Percentiles rank a stretch among this genome's conserved stretches.
These are phyloP conservation scores for Sporisorium reilianum DNA, from an alignment of 1,284 basidiomycete genomes.

Conservation along the genomic window DNA sequence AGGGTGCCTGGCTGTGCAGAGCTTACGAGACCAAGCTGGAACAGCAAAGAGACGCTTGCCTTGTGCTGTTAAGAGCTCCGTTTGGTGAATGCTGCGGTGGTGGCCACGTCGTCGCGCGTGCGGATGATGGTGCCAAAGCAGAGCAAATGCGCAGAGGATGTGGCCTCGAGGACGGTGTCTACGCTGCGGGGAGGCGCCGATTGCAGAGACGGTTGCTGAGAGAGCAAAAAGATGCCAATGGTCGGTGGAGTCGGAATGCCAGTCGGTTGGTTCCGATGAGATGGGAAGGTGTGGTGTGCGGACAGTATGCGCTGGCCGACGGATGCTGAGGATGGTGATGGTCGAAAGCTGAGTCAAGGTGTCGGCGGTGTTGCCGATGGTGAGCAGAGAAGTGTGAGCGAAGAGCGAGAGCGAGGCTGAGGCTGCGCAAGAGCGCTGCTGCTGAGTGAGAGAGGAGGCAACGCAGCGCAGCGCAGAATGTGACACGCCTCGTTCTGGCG, in stretches of 20 bases:
- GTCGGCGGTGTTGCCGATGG: constrained; percentile 10
- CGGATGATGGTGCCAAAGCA: not conserved
- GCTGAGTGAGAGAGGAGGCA: not conserved
- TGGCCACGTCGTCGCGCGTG: not conserved
- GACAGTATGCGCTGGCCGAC: not conserved
- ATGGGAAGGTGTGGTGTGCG: not conserved
- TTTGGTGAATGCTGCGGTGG: not conserved
- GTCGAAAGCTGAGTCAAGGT: not conserved
- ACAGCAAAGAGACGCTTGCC: not conserved
- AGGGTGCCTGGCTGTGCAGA: not conserved
- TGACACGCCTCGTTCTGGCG: constrained; percentile 2
- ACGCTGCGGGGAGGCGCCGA: not conserved
- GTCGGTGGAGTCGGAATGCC: not conserved
- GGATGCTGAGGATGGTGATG: not conserved
- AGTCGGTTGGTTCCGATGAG: not conserved
- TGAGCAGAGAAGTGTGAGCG: not conserved
- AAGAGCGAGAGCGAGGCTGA: not conserved
- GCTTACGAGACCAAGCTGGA: not conserved
- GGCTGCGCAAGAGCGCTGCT: not conserved
- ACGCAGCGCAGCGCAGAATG: not conserved
- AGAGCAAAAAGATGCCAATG: not conserved
- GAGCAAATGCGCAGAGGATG: not conserved
- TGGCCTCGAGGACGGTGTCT: not conserved
- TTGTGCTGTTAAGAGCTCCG: not conserved
- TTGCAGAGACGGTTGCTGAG: not conserved